These are phyloP conservation scores for Astrothelium subdiscretum DNA, from an alignment of 495 filamentous ascomycete genomes.

Conservation along the genomic window DNA sequence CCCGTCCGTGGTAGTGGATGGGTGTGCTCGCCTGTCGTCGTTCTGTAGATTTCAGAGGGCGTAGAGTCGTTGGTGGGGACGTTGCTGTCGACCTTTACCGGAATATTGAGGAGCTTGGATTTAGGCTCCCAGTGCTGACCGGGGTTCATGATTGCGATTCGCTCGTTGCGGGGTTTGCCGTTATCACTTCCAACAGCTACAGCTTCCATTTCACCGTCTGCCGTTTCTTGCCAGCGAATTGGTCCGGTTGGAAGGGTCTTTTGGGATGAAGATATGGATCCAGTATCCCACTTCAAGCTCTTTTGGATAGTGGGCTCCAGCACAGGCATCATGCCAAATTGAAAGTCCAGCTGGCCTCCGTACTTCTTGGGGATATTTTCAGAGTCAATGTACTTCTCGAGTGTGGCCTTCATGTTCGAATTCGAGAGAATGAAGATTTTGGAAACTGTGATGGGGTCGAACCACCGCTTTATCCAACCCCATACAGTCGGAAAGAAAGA, in stretches of 20 bases:
- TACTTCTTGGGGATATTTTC: constrained; percentile 73
- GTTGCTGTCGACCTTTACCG: neutral
- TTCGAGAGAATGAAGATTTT: constrained; percentile 81
- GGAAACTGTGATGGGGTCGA: constrained; percentile 82
- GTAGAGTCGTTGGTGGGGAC: neutral
- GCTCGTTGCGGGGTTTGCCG: constrained; percentile 18
- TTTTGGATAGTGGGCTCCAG: constrained; percentile 44
- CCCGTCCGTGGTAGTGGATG: constrained; percentile 9
- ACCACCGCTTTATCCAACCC: constrained; percentile 94
- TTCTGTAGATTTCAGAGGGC: neutral
- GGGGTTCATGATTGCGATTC: constrained; percentile 19
- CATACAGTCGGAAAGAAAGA: constrained; percentile 88
- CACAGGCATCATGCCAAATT: constrained; percentile 60
- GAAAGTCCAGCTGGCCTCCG: constrained; percentile 70
- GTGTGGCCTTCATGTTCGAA: constrained; percentile 56
- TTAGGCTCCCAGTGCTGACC: neutral
- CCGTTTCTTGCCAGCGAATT: constrained; percentile 25
- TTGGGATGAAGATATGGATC: neutral
- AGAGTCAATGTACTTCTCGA: constrained; percentile 69
- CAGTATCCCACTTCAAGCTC: constrained; percentile 24
- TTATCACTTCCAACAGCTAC: constrained; percentile 25
- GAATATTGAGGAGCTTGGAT: neutral
- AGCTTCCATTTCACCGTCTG: constrained; percentile 21
- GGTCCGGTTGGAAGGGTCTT: constrained; percentile 28
- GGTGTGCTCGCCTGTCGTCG: constrained; percentile 12